These are phyloP conservation scores for Wickerhamiella lipophila DNA, from an alignment of 805 yeast species.

Conservation along the genomic window DNA sequence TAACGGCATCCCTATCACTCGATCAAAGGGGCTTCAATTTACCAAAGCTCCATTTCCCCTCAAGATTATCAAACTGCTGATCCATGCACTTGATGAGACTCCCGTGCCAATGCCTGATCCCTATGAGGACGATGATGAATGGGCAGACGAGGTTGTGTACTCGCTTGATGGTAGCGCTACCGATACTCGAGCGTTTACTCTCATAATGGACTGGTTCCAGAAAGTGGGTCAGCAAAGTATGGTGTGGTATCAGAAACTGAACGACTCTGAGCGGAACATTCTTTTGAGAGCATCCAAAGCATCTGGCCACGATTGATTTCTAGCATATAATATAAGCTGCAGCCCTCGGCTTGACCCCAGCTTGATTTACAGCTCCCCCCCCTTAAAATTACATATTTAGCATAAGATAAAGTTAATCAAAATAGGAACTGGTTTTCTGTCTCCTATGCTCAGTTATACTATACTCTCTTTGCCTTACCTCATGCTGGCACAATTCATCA, in stretches of 20 bases:
- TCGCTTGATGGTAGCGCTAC: constrained; percentile 18
- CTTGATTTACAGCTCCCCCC: no score
- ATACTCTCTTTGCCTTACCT: neutral
- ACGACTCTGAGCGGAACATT: constrained; percentile 14
- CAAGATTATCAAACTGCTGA: constrained; percentile 59
- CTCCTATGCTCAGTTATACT: no score
- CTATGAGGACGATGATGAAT: constrained; percentile 29
- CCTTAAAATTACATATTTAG: no score
- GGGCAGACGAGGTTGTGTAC: constrained; percentile 28
- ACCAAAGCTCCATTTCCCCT: constrained; percentile 54
- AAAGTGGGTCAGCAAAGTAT: constrained; percentile 15
- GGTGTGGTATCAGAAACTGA: constrained; percentile 17
- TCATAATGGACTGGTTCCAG: constrained; percentile 24
- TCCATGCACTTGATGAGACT: constrained; percentile 49
- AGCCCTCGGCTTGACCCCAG: no score
- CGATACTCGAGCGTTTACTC: constrained; percentile 20
- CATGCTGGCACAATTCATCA: constrained; percentile 14
- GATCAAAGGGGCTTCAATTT: constrained; percentile 60
- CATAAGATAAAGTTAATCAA: no score
- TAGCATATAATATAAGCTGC: neutral
- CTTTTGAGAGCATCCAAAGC: constrained; percentile 13
- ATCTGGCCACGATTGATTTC: neutral
- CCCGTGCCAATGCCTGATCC: constrained; percentile 35
- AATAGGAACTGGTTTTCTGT: no score
- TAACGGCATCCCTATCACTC: constrained; percentile 59